Percentiles rank a stretch among this genome's conserved stretches.
These are phyloP conservation scores for Antrodiella citrinella DNA, from an alignment of 768 basidiomycete species.

Conservation along the genomic window DNA sequence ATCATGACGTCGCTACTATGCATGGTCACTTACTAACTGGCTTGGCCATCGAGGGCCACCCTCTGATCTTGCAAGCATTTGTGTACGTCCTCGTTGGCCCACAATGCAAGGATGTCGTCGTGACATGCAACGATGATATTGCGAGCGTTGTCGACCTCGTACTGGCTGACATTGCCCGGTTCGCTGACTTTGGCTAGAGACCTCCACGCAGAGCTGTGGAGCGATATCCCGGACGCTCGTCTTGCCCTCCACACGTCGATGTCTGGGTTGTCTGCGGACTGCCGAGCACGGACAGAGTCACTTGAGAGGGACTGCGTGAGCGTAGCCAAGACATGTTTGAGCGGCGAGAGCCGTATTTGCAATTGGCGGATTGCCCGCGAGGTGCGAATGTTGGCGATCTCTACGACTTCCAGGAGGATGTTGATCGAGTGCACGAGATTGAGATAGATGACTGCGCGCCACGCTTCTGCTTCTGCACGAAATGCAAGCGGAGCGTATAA, in stretches of 20 bases:
- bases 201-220: constrained; percentile 44
- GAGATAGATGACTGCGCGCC: constrained; percentile 61
- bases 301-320: constrained; percentile 19
- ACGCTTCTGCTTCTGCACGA: constrained; percentile 45
- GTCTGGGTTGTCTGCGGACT: constrained; percentile 7
- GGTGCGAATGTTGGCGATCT: not conserved
- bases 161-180: constrained; percentile 9
- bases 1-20: not conserved
- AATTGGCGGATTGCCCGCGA: constrained; percentile 33
- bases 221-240: constrained; percentile 38
- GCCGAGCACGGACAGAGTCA: constrained; percentile 8
- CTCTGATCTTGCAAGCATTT: constrained; percentile 32
- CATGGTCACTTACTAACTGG: constrained; percentile 46
- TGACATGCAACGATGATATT: constrained; percentile 45
- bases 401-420: constrained; percentile 27
- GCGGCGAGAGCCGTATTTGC: constrained; percentile 43
- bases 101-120: constrained; percentile 46
- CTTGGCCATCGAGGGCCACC: constrained; percentile 45
- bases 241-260: constrained; percentile 20
- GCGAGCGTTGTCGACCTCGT: constrained; percentile 34
- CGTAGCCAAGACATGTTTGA: constrained; percentile 46
- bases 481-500: constrained; percentile 54
- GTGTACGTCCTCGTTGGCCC: constrained; percentile 41
- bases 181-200: constrained; percentile 29
- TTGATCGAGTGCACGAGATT: constrained; percentile 54